phyloP scores from a whole-genome alignment of 2,329 filamentous ascomycete genomes.

The Botrytis sinoallii region DNA sequence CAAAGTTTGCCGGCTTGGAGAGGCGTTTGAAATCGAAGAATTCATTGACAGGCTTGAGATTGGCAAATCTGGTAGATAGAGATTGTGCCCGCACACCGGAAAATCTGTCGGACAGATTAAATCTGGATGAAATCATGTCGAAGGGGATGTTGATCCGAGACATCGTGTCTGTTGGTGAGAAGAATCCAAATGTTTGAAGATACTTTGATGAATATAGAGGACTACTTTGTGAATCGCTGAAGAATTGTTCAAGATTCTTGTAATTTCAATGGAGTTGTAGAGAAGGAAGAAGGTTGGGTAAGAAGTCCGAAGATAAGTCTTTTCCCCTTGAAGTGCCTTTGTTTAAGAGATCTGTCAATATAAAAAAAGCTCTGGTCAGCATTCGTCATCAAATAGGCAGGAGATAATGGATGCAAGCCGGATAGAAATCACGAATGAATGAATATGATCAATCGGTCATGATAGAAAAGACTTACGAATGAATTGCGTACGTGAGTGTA shows the following conservation, averaged over 20 bases:
- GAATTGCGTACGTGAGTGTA: not conserved
- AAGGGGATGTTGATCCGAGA: slow-evolving; percentile 88
- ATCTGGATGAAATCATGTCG: slow-evolving; percentile 83
- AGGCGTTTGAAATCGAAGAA: slow-evolving; percentile 95
- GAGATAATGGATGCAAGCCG: not conserved
- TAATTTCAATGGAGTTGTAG: not conserved
- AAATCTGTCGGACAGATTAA: slow-evolving; percentile 84
- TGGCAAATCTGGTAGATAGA: slow-evolving; percentile 79
- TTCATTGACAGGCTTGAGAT: slow-evolving; percentile 85
- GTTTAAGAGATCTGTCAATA: slow-evolving; percentile 30
- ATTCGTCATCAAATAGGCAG: slow-evolving; percentile 14
- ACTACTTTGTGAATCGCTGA: not conserved
- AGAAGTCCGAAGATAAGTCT: not conserved
- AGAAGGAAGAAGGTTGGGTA: not conserved
- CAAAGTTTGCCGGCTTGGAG: slow-evolving; percentile 90
- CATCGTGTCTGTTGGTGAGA: slow-evolving; percentile 51
- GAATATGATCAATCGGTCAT: not conserved
- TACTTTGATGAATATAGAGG: not conserved
- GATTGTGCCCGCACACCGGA: slow-evolving; percentile 77
- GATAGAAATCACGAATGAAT: not conserved
- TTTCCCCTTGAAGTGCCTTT: not conserved
- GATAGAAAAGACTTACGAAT: slow-evolving; percentile 6
- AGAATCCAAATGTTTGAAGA: not conserved
- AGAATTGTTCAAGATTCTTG: slow-evolving; percentile 1
- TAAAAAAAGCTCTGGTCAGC: slow-evolving; percentile 25